These are phyloP conservation scores for Symbiodinium pilosum DNA, from an alignment of 73 alveolate species.

Conservation along the genomic window DNA sequence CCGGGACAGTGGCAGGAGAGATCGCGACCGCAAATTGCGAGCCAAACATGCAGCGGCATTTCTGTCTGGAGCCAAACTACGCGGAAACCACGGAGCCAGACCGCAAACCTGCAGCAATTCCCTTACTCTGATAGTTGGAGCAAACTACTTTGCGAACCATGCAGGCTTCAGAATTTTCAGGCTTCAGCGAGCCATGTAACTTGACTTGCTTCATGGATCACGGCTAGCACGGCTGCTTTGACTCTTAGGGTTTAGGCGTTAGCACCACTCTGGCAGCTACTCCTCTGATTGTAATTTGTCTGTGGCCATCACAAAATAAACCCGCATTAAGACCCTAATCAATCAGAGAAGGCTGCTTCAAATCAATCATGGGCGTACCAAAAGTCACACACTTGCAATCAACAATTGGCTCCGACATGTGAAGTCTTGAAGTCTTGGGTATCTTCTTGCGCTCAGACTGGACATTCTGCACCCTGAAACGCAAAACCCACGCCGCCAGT, in stretches of 20 bases:
- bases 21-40: no score
- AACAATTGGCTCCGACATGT: no score
- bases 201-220: not conserved
- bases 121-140: no score
- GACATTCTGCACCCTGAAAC: no score
- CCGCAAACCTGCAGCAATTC: no score
- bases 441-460: not conserved
- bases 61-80: not conserved
- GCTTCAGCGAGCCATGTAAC: not conserved
- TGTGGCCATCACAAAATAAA: not conserved
- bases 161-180: not conserved
- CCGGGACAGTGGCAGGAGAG: no score
- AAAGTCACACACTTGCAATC: no score
- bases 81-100: not conserved
- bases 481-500: no score
- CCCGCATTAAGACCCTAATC: not conserved
- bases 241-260: not conserved
- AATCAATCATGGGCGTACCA: not conserved
- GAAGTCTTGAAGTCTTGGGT: not conserved
- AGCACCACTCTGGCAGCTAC: no score
- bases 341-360: not conserved
- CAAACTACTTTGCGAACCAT: no score
- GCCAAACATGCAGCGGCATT: no score
- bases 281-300: not conserved
- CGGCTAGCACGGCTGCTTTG: not conserved